Evolutionary conservation across 2,329 filamentous ascomycete species (phyloP), one percentile per base, ranked within the genome.

Genomic region (Xylaria sp.): DNA sequence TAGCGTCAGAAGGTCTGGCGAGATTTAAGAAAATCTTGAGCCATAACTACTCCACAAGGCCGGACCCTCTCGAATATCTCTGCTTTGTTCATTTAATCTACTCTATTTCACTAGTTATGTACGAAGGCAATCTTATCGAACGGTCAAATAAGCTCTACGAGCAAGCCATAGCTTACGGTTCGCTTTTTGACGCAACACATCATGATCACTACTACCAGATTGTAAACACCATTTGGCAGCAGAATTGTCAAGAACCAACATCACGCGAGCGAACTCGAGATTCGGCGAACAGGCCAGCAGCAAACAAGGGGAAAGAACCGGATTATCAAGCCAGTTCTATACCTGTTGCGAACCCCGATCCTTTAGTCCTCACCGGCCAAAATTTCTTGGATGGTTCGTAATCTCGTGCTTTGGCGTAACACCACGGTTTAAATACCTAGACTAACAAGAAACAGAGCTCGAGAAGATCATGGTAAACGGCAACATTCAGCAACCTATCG

Each of bases 51-150:
- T 76, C 79, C 0, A 74, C 77, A 2, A 46, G 31, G 28, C 57
- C 56, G 2, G 81, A 82, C 0, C 79, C 86, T 3, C 72, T 84
- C 33, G 80, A 85, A 33, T 80, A 82, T 2, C 73, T 88, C 1
- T 88, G 85, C 73, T 84, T 88, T 68, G 75, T 87, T 39, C 86
- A 88, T 64, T 70, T 88, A 23, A 78, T 84, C 28, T 87, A 86
- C 70, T 83, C 85, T 13, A 80, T 88, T 46, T 86, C 83, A 3
- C 71, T 86, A 10, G 79, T 85, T 15, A 73, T 85, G 5, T 80
- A 85, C 63, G 83, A 82, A 72, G 79, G 82, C 60, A 80, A 82
- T 36, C 77, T 82, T 5, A 58, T 73, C 12, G 67, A 66, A 8
- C 80, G 79, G 58, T 82, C 79, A 28, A 78, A 75, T 18, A 75